These are phyloP conservation scores for Phyllosticta citribraziliensis DNA, from an alignment of 2,329 filamentous ascomycete genomes.

Conservation along the genomic window DNA sequence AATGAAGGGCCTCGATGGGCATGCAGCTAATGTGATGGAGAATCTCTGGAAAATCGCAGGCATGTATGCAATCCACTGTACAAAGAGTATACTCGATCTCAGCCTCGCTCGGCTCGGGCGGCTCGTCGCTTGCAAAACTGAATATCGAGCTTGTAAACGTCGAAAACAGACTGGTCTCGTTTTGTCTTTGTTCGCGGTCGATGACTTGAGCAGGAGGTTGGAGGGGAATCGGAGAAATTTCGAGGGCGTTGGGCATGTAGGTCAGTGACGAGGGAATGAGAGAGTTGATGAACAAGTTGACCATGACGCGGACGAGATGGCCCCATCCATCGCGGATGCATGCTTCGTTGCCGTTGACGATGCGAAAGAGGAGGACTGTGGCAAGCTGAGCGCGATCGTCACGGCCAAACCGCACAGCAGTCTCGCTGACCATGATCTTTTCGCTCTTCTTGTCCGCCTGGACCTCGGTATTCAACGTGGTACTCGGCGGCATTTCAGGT, in stretches of 20 bases:
- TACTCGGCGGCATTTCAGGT: conserved; percentile 66
- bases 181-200: conserved; percentile 68
- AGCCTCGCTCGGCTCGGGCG: conserved; percentile 92
- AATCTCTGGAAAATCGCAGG: conserved; percentile 74
- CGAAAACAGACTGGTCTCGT: conserved; percentile 80
- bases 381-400: conserved; percentile 91
- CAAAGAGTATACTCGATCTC: conserved; percentile 92
- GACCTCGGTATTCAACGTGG: conserved; percentile 86
- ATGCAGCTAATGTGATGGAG: conserved; percentile 71
- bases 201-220: conserved; percentile 89
- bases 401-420: conserved; percentile 88
- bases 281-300: conserved; percentile 94
- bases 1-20: conserved; percentile 47
- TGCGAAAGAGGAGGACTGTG: conserved; percentile 87
- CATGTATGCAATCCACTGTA: conserved; percentile 87
- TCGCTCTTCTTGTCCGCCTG: conserved; percentile 83
- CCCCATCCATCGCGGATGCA: conserved; percentile 70
- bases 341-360: conserved; percentile 75
- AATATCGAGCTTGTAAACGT: conserved; percentile 94
- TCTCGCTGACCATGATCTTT: conserved; percentile 96
- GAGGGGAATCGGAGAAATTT: conserved; percentile 73
- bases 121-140: conserved; percentile 97
- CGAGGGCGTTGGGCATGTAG: conserved; percentile 53
- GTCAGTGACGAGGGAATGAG: conserved; percentile 74
- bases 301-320: conserved; percentile 79